A percentile compares a stretch with the other conserved stretches of the same genome.
These are phyloP conservation scores for Mycothermus thermophilus DNA, from an alignment of 495 filamentous ascomycete species.

Conservation along the genomic window DNA sequence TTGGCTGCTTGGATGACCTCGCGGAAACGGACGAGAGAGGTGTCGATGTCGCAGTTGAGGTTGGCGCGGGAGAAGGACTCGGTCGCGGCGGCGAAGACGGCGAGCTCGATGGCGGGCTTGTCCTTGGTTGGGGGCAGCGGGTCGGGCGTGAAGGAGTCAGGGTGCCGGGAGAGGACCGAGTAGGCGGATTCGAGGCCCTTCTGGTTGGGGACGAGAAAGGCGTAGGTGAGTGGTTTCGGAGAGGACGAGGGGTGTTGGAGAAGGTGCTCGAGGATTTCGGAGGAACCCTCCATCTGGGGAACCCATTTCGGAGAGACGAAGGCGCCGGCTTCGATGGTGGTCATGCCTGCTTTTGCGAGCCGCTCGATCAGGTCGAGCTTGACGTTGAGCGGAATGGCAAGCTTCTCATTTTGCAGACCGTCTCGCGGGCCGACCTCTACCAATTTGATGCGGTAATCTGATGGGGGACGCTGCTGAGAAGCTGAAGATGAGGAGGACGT, in stretches of 20 bases:
- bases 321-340: slow-evolving; percentile 83
- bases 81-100: slow-evolving; percentile 84
- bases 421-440: slow-evolving; percentile 92
- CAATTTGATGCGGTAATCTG: slow-evolving; percentile 45
- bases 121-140: slow-evolving; percentile 5
- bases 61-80: slow-evolving; percentile 85
- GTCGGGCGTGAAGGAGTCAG: slow-evolving; percentile 26
- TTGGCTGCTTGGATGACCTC: slow-evolving; percentile 66
- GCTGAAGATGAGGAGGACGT: too few species aligned
- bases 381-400: slow-evolving; percentile 58
- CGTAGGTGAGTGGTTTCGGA: slow-evolving; percentile 61
- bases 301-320: slow-evolving; percentile 98
- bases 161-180: slow-evolving; percentile 26
- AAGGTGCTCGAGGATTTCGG: slow-evolving; percentile 64
- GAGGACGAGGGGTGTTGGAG: slow-evolving; percentile 54
- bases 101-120: slow-evolving; percentile 55
- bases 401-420: slow-evolving; percentile 93
- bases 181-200: slow-evolving; percentile 54
- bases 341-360: slow-evolving; percentile 72
- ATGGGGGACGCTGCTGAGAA: slow-evolving; percentile 16
- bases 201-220: slow-evolving; percentile 83
- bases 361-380: slow-evolving; percentile 75
- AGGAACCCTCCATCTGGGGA: slow-evolving; percentile 88
- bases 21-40: slow-evolving; percentile 62
- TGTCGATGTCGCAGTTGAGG: slow-evolving; percentile 75